A percentile compares a stretch with the other conserved stretches of the same genome.
Evolutionary conservation across 2,329 filamentous ascomycete species (phyloP).

Genomic region (Geosmithia morbida): DNA sequence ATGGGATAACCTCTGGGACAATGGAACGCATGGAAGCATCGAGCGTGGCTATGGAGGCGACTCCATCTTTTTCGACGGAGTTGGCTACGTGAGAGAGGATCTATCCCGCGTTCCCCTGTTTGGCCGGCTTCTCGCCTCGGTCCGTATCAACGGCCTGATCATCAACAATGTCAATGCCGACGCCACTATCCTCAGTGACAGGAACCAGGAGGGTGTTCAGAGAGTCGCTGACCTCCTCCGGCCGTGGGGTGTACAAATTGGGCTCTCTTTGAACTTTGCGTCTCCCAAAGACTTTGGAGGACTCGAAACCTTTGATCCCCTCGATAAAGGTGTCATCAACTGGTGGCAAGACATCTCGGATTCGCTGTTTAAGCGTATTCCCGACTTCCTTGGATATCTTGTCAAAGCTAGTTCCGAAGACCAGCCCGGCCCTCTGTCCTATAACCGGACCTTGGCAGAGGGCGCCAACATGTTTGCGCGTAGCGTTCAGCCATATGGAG

Average conservation of each 20-base stretch:
- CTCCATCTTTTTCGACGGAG: slow-evolving; percentile 54
- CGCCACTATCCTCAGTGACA: slow-evolving; percentile 33
- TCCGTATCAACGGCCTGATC: slow-evolving; percentile 50
- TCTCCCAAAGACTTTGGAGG: slow-evolving; percentile 42
- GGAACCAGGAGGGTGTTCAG: slow-evolving; percentile 46
- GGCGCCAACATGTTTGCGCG: slow-evolving; percentile 55
- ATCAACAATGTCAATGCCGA: slow-evolving; percentile 65
- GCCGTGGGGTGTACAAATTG: slow-evolving; percentile 51
- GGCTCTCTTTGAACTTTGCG: slow-evolving; percentile 54
- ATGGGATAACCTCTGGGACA: slow-evolving; percentile 54
- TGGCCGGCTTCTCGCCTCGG: slow-evolving; percentile 50
- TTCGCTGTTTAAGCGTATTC: slow-evolving; percentile 43
- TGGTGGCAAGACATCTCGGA: slow-evolving; percentile 51
- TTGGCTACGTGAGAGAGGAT: slow-evolving; percentile 38
- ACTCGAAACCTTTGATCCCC: slow-evolving; percentile 48
- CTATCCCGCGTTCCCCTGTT: slow-evolving; percentile 46
- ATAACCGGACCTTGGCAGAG: slow-evolving; percentile 54
- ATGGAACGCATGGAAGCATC: slow-evolving; percentile 31
- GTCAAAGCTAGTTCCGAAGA: slow-evolving; percentile 62
- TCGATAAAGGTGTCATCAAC: slow-evolving; percentile 40
- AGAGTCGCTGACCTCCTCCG: slow-evolving; percentile 50
- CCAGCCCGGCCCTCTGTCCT: slow-evolving; percentile 53
- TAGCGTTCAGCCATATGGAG: slow-evolving; percentile 40
- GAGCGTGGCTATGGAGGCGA: slow-evolving; percentile 54
- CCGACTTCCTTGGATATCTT: slow-evolving; percentile 54